Conservation (phyloP, 1,284 basidiomycete genomes). For the Quambalaria eucalypti region DNA sequence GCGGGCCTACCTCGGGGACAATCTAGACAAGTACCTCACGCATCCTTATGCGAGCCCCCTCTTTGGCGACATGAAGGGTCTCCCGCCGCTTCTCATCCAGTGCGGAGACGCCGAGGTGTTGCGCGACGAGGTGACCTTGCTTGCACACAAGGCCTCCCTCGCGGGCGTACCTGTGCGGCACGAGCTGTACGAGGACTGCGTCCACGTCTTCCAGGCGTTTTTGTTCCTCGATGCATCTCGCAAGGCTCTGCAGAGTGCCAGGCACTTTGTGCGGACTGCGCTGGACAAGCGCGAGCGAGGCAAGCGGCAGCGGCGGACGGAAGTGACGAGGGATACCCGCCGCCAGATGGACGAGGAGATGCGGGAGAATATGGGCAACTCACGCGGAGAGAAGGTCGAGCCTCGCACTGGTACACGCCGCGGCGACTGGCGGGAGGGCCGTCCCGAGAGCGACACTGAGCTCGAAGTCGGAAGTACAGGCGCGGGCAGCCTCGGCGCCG, state of each 20-base stretch:
- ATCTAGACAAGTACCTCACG: constrained; percentile 71
- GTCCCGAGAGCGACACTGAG: constrained; percentile 4
- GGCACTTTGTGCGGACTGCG: constrained; percentile 46
- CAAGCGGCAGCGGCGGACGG: constrained; percentile 9
- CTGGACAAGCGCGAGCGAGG: constrained; percentile 34
- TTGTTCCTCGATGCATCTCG: constrained; percentile 44
- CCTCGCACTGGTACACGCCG: constrained; percentile 17
- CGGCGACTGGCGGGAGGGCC: constrained; percentile 1
- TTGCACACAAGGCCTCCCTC: constrained; percentile 84
- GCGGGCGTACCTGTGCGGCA: constrained; percentile 81
- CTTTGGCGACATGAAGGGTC: constrained; percentile 78
- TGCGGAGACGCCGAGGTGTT: constrained; percentile 88
- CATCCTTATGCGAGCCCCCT: constrained; percentile 84
- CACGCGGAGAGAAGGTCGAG: constrained; percentile 20
- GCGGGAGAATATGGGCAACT: constrained; percentile 25
- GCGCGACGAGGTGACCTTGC: constrained; percentile 79
- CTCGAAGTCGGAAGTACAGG: background rate
- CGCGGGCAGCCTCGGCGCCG: constrained; percentile 9
- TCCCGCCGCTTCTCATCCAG: constrained; percentile 87
- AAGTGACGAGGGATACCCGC: constrained; percentile 62
- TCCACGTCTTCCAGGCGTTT: constrained; percentile 47
- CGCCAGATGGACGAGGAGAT: constrained; percentile 34
- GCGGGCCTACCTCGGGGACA: constrained; percentile 78
- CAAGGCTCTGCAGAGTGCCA: constrained; percentile 43
- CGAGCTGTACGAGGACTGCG: constrained; percentile 86